Conservation (phyloP, 2,329 filamentous ascomycete species). For the Cephalotrichum gorgonifer region DNA sequence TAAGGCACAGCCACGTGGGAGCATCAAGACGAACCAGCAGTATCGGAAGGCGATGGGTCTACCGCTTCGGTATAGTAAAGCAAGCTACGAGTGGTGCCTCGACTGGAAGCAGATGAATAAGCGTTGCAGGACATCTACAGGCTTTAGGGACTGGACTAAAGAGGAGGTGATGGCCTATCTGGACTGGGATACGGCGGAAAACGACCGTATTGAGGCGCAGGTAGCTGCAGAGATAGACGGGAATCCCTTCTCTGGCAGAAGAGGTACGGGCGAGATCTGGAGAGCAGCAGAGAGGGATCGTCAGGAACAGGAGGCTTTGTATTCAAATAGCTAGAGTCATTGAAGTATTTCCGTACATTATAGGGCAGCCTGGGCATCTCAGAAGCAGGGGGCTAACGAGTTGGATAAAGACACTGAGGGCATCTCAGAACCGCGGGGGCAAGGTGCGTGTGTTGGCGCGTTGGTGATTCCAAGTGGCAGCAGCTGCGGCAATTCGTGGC, state of each 20-base stretch:
- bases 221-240: constrained; percentile 7
- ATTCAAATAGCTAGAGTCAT: constrained; percentile 3
- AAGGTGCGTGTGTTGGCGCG: no score
- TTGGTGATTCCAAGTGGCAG: no score
- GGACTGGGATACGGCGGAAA: constrained; percentile 12
- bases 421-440: no score
- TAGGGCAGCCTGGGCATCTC: no score
- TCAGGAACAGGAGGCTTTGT: constrained; percentile 8
- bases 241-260: constrained; percentile 1
- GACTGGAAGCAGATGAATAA: constrained; percentile 10
- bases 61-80: constrained; percentile 9
- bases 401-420: no score
- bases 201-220: constrained; percentile 11
- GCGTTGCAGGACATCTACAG: constrained; percentile 6
- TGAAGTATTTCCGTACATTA: no score
- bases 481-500: no score
- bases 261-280: constrained; percentile 8
- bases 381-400: no score
- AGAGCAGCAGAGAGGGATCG: constrained; percentile 5
- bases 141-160: constrained; percentile 11
- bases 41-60: constrained; percentile 12
- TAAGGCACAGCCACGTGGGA: constrained; percentile 8
- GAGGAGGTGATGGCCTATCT: constrained; percentile 15
- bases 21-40: constrained; percentile 11
- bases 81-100: constrained; percentile 11